Evolutionary conservation across 1,139 yeast species (phyloP), one percentile per base, ranked within the genome.

Genomic region (Geotrichum fermentans): DNA sequence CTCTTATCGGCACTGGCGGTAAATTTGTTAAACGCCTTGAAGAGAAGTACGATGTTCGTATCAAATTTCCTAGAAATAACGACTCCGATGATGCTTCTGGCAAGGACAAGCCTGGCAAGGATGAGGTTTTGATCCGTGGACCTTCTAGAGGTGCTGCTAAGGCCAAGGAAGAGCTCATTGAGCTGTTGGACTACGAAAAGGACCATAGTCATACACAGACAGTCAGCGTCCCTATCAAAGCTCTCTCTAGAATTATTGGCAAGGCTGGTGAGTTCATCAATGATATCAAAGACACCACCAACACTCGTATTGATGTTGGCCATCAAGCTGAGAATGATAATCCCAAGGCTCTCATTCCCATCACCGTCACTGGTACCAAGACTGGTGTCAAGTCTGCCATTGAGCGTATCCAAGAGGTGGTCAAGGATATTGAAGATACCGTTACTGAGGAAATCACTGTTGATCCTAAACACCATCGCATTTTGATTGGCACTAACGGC

Each of bases 111-210:
- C 60, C 58, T 20, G 53, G 42, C 29, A 61, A 58, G 58, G 86
- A 87, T 60, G 85, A 83, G 59, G 88, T 92, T 49, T 74, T 81
- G 32, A 77, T 94, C 55, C 82, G 82, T 61, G 99, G 99, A 47
- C 95, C 97, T 47, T 86, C 97, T 18, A 83, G 82, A 68, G 92
- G 90, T 57, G 97, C 87, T 41, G 76, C 80, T 28, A 83, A 84
- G 64, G 95, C 96, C 40, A 81, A 81, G 65, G 92, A 83, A 57
- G 99, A 94, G 72, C 72, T 94, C 63, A 74, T 77, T 61, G 97
- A 89, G 53, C 75, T 94, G 57, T 75, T 86, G 58, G 84, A 84
- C 60, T 94, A 83, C 67, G 97, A 90, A 68, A 82, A 79, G 63
- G 96, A 87, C 60, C 88, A 90, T 63, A 92, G 96, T 24, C 79